phyloP scores from a whole-genome alignment of 1,139 yeast genomes.

The Lodderomyces parapsilosis region DNA sequence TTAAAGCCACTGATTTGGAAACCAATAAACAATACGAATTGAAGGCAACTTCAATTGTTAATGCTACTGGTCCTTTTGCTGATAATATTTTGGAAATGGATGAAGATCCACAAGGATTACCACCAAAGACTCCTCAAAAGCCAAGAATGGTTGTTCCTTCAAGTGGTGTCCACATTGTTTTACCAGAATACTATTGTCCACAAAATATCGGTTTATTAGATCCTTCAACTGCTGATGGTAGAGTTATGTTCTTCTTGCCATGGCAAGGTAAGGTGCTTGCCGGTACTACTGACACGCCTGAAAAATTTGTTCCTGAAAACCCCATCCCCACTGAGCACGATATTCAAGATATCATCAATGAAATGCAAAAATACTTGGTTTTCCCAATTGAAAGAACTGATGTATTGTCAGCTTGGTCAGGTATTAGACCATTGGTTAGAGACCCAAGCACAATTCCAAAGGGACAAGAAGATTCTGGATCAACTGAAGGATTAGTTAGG shows the following conservation, averaged over 20 bases:
- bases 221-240: conserved; percentile 91
- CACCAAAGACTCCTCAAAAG: conserved; percentile 48
- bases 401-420: conserved; percentile 95
- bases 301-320: conserved; percentile 72
- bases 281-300: conserved; percentile 90
- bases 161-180: conserved; percentile 87
- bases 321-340: conserved; percentile 90
- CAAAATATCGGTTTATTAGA: conserved; percentile 84
- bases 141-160: conserved; percentile 91
- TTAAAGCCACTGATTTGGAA: conserved; percentile 71
- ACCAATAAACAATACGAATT: conserved; percentile 61
- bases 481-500: conserved; percentile 85
- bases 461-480: conserved; percentile 41
- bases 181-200: conserved; percentile 93
- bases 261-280: conserved; percentile 98
- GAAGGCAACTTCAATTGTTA: conserved; percentile 73
- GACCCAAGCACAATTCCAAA: conserved; percentile 69
- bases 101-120: conserved; percentile 62
- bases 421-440: conserved; percentile 91
- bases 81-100: conserved; percentile 88
- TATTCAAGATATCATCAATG: conserved; percentile 82
- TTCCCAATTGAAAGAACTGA: conserved; percentile 89
- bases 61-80: conserved; percentile 94
- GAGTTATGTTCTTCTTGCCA: conserved; percentile 95
- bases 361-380: conserved; percentile 84